Evolutionary conservation across 2,329 filamentous ascomycete genomes (phyloP).

Genomic region (Penicillium frequentans): DNA sequence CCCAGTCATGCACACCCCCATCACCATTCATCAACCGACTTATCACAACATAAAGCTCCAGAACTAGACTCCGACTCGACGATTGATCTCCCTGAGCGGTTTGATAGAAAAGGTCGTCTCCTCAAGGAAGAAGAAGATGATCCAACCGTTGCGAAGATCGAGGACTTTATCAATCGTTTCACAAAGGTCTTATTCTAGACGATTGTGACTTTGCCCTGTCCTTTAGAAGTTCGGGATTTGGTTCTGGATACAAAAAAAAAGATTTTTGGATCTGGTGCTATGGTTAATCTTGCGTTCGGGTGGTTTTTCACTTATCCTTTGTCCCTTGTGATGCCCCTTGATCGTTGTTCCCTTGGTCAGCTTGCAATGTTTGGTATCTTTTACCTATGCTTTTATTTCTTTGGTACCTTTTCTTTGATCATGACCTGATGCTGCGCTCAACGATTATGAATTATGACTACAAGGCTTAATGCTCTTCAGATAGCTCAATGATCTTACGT

Average conservation of each 20-base stretch:
- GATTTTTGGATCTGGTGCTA: background rate
- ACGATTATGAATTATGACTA: background rate
- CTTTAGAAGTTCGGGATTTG: too few relatives aligned
- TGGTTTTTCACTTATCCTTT: background rate
- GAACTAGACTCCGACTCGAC: slow-evolving; percentile 44
- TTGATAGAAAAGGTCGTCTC: background rate
- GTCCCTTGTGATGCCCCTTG: background rate
- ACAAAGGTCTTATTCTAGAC: background rate
- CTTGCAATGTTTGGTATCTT: background rate
- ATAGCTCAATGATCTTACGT: background rate
- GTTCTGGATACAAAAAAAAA: background rate
- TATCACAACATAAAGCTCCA: slow-evolving; percentile 4
- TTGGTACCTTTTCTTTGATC: background rate
- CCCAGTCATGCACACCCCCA: slow-evolving; percentile 3
- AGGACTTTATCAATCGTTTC: background rate
- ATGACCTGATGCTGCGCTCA: background rate
- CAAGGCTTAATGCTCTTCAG: background rate
- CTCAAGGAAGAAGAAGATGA: background rate
- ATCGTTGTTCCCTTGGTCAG: background rate
- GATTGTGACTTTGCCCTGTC: background rate
- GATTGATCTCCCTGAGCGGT: background rate
- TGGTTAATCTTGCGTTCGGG: background rate
- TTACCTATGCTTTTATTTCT: background rate
- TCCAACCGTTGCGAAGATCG: background rate
- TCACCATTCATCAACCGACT: background rate